Base-by-base conservation (phyloP, 139 green algal genomes). In the Chlorella sp. region DNA sequence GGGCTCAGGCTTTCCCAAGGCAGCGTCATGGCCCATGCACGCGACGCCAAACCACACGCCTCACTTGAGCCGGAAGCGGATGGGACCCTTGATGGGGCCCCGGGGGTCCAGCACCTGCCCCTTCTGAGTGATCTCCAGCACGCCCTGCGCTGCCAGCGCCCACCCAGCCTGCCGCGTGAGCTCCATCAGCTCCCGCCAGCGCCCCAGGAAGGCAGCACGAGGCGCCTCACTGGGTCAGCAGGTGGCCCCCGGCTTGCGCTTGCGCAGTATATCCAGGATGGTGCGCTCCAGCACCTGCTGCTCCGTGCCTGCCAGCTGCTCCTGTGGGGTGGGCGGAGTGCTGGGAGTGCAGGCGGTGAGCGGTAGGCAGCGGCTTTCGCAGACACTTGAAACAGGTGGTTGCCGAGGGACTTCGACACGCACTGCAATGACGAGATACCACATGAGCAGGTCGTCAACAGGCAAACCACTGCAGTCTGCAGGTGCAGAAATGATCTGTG, bases 211-310 rank as follows among this genome's bases (percentile, higher is more conserved):
- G 16, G 84, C 34, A n/a, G 63, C 74, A 25, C 90, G 83, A 3
- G 90, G 88, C 25, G 71, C 75, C 80, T 93, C 88, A 57, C 69
- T 86, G 60, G 90, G 90, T 90, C 90, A 93, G 82, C 88, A 92
- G 5, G 72, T 89, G 2, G 73, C 65, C 0, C 86, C 88, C 3
- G 82, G 68, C 34, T 76, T 85, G 21, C 88, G 82, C 15, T 26
- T 36, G 0, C 30, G 34, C 25, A 92, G 74, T 21, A 90, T 68
- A 3, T 64, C 57, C 12, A 92, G 57, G 16, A 92, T 88, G 30
- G 73, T 57, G 9, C 74, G 51, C 75, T 89, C 36, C 57, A 91
- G 81, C 9, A 38, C 70, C 18, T 16, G 25, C 70, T 60, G 70
- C 41, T 78, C 70, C 25, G n/a, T 23, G 65, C 30, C 4, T 5